Percentiles rank a stretch among this genome's conserved stretches.
These are phyloP conservation scores for Crithidia sp. DNA, from an alignment of 208 protist species.

Conservation along the genomic window DNA sequence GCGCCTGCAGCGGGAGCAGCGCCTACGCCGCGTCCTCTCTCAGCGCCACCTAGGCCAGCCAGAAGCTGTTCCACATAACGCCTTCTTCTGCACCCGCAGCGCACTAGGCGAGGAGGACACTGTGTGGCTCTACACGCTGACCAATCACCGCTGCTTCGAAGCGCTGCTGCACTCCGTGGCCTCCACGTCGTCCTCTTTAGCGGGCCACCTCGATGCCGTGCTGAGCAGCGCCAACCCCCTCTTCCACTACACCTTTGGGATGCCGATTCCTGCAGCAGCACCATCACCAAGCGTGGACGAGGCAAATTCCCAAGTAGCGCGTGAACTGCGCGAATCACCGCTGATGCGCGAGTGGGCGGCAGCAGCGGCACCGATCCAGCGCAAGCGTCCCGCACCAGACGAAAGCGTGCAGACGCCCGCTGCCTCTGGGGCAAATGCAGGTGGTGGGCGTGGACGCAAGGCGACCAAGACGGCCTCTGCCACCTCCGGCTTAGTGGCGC, in stretches of 20 bases:
- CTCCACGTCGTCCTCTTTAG: constrained; percentile 2
- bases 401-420: background rate
- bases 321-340: constrained; percentile 3
- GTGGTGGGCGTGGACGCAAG: constrained; percentile 20
- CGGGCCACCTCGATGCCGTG: constrained; percentile 27
- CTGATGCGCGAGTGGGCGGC: constrained; percentile 22
- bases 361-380: background rate
- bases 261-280: constrained; percentile 5
- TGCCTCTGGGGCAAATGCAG: background rate
- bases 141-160: constrained; percentile 56
- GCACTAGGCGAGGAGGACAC: constrained; percentile 48
- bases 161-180: constrained; percentile 23
- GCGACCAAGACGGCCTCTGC: constrained; percentile 15
- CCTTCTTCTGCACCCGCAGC: constrained; percentile 40
- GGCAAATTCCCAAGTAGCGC: background rate
- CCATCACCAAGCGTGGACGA: background rate
- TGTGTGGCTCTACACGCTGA: constrained; percentile 56
- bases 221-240: constrained; percentile 25
- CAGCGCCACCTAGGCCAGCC: constrained; percentile 62
- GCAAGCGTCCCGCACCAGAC: constrained; percentile 2
- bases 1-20: constrained; percentile 61
- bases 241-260: constrained; percentile 31
- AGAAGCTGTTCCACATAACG: constrained; percentile 19
- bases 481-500: constrained; percentile 56
- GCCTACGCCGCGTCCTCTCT: constrained; percentile 57